Evolutionary conservation across 2,329 filamentous ascomycete genomes (phyloP).

Genomic region (Cladosporium sp.): DNA sequence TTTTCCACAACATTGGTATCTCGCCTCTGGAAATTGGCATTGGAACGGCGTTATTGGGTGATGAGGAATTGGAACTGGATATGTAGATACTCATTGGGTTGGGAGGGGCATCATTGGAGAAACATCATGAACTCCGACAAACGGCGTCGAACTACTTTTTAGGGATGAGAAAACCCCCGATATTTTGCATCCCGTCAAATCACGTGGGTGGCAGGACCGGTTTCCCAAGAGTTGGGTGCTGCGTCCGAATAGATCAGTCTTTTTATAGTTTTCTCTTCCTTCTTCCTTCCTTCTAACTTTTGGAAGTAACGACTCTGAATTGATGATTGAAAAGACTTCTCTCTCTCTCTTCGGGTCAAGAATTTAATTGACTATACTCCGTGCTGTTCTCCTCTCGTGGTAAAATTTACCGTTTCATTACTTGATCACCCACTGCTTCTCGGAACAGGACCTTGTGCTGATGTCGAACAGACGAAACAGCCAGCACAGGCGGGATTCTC

Average conservation of each 20-base stretch:
- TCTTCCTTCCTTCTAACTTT: not conserved
- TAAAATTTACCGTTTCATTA: not conserved
- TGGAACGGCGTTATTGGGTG: conserved; percentile 1
- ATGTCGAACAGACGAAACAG: not conserved
- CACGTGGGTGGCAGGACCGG: not conserved
- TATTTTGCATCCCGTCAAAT: not conserved
- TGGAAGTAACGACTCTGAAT: conserved; percentile 2
- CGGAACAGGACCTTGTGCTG: not conserved
- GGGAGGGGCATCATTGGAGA: not conserved
- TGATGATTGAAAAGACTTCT: not conserved
- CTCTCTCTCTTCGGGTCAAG: not conserved
- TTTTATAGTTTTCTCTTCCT: not conserved
- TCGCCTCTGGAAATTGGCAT: not conserved
- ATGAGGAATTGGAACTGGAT: not conserved
- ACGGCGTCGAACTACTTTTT: not conserved
- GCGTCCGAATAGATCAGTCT: not conserved
- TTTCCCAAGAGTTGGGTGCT: conserved; percentile 1
- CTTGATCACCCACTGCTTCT: not conserved
- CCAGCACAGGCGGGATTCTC: too few species aligned
- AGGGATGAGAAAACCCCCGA: not conserved
- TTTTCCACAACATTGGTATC: conserved; percentile 1
- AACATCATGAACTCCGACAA: not conserved
- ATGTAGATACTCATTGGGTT: conserved; percentile 18
- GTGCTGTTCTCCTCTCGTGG: not conserved
- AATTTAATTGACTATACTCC: not conserved